phyloP scores from a whole-genome alignment of 345 rosid species.

The Turnera subulata region DNA sequence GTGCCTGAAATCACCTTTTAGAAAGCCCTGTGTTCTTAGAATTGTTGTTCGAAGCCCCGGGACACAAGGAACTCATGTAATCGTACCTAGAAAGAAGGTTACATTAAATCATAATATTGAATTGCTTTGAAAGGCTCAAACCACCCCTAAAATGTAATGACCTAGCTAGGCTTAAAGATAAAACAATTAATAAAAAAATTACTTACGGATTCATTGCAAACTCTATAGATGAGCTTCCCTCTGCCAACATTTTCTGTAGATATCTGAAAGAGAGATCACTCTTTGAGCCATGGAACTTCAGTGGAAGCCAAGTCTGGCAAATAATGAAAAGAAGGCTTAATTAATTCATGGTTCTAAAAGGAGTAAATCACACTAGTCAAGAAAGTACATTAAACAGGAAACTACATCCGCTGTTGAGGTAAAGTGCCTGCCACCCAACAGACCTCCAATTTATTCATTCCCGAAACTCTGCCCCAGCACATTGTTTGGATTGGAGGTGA shows the following conservation, averaged over 20 bases:
- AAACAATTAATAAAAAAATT: slow-evolving; percentile 10
- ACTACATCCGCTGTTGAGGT: too few species aligned
- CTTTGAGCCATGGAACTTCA: slow-evolving; percentile 69
- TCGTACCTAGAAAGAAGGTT: slow-evolving; percentile 46
- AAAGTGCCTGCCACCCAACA: too few species aligned
- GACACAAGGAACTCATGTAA: slow-evolving; percentile 66
- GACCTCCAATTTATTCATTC: too few species aligned
- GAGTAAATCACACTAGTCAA: too few species aligned
- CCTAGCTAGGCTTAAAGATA: slow-evolving; percentile 1
- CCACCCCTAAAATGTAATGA: not conserved
- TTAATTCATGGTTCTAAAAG: too few species aligned
- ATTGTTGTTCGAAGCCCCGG: slow-evolving; percentile 37
- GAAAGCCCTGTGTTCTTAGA: slow-evolving; percentile 33
- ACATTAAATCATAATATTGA: slow-evolving; percentile 7
- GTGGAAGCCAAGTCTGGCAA: slow-evolving; percentile 62
- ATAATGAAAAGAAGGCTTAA: too few species aligned
- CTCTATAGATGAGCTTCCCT: slow-evolving; percentile 45
- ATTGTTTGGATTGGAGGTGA: too few species aligned
- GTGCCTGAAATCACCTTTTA: slow-evolving; percentile 43
- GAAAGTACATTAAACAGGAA: too few species aligned
- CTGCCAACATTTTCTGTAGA: slow-evolving; percentile 52
- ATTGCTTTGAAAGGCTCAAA: slow-evolving; percentile 10
- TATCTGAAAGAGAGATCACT: slow-evolving; percentile 59
- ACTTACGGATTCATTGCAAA: slow-evolving; percentile 73
- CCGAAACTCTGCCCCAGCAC: too few species aligned